Evolutionary conservation across 2,329 filamentous ascomycete genomes (phyloP), one percentile per base, ranked within the genome.

Genomic region (Fusarium sp.): DNA sequence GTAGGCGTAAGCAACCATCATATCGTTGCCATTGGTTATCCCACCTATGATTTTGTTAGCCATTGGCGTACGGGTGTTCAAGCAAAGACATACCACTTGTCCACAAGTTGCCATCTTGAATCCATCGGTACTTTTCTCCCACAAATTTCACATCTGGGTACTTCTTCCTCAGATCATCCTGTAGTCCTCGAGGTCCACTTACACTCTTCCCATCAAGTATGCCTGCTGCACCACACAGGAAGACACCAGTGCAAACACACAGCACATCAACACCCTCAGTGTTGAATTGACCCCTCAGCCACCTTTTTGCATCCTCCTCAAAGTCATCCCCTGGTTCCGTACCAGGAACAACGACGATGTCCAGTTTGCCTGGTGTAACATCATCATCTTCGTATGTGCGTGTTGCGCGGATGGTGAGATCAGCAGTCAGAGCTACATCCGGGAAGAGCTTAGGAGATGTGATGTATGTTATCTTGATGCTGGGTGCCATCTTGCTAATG

Each of bases 21-120:
- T 79, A 60, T 88, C 86, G 68, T 87, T 87, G 31, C 85, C 85
- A 64, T 87, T 87, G 14, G 85, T 88, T 55, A 88, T 77, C 52
- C 84, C 84, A n/a, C 84, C 84, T 85, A n/a, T 44, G 21, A 42
- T 44, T 7, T 23, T 25, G 41, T 60, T 42, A 65, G 48, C 30
- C 9, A 44, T 14, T 8, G 34, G 26, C 8, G 23, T 13, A 43
- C 13, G 12, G n/a, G 19, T 14, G 23, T 10, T 19, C 8, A 16
- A 21, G 13, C 8, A n/a, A 30, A 21, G 21, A 80, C 82, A 58
- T 74, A 85, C 85, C 85, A 68, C 84, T 84, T 26, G 82, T 84
- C 86, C 86, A 88, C 42, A 88, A 75, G 68, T 84, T 86, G 12
- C 84, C 85, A 65, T 88, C 85, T 58, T 81, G 79, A 39, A 82